Evolutionary conservation across 139 green algal species (phyloP).

Genomic region (Chlamydomonas eustigma): DNA sequence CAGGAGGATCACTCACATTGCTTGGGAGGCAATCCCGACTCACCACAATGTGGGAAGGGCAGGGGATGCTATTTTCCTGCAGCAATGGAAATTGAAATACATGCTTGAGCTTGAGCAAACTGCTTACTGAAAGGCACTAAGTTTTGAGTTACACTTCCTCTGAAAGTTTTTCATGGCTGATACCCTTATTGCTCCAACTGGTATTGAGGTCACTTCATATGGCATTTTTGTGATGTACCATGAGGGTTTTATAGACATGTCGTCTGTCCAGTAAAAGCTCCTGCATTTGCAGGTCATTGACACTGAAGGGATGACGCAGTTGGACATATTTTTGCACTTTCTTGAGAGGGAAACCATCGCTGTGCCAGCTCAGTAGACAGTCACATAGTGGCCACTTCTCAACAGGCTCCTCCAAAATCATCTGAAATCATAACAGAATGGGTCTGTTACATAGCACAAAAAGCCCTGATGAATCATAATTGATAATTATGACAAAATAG

Average conservation of each 20-base stretch:
- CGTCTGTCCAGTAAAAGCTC: conserved; percentile 81
- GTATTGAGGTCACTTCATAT: no score
- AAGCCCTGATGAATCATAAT: no score
- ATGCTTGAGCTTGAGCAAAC: not conserved
- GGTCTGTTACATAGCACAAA: not conserved
- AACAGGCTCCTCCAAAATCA: conserved; percentile 79
- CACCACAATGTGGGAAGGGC: conserved; percentile 88
- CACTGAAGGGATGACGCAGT: conserved; percentile 83
- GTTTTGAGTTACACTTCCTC: no score
- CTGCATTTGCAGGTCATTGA: conserved; percentile 90
- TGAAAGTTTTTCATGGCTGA: no score
- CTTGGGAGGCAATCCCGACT: conserved; percentile 53
- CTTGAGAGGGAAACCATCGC: conserved; percentile 87
- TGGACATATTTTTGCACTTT: conserved; percentile 65
- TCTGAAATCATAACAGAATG: not conserved
- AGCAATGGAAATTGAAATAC: not conserved
- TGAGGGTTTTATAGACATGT: conserved; percentile 2
- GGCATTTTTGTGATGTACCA: no score
- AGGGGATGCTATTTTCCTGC: conserved; percentile 75
- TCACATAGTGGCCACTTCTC: conserved; percentile 90
- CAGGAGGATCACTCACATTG: conserved; percentile 41
- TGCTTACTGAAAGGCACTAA: no score
- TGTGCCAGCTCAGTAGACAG: conserved; percentile 91
- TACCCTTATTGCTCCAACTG: no score
- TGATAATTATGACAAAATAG: not conserved